Percentiles rank a stretch among this genome's conserved stretches.
Conservation (phyloP, 1,139 yeast genomes). For the Kodamaea ohmeri region DNA sequence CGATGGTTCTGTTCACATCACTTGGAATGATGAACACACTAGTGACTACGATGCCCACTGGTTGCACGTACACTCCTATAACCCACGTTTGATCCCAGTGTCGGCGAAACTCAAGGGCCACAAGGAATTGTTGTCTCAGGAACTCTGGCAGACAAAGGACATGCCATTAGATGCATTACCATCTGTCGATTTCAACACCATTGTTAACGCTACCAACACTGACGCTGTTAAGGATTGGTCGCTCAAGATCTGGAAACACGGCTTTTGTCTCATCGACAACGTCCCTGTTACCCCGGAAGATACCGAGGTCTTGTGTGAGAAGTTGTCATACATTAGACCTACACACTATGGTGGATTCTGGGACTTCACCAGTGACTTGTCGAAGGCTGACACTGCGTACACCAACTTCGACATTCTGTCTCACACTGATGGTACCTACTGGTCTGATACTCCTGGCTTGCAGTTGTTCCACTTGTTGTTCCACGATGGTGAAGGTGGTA, state of each 20-base stretch:
- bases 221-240: slow-evolving; percentile 59
- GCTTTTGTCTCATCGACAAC: slow-evolving; percentile 62
- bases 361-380: slow-evolving; percentile 74
- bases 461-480: slow-evolving; percentile 67
- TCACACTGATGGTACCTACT: slow-evolving; percentile 79
- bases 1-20: slow-evolving; percentile 17
- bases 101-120: slow-evolving; percentile 29
- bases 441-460: slow-evolving; percentile 75
- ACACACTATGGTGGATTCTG: slow-evolving; percentile 83
- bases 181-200: slow-evolving; percentile 45
- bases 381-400: slow-evolving; percentile 73
- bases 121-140: slow-evolving; percentile 27
- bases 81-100: slow-evolving; percentile 44
- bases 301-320: slow-evolving; percentile 58
- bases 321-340: slow-evolving; percentile 62
- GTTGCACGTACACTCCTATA: slow-evolving; percentile 59
- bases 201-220: slow-evolving; percentile 38
- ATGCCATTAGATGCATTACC: slow-evolving; percentile 46
- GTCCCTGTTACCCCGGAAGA: slow-evolving; percentile 64
- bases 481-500: slow-evolving; percentile 73
- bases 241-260: slow-evolving; percentile 55
- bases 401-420: slow-evolving; percentile 65
- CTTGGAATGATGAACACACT: slow-evolving; percentile 54
- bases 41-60: slow-evolving; percentile 49
- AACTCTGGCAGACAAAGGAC: slow-evolving; percentile 50